These are phyloP conservation scores for Rhynchospora tenuis DNA, from an alignment of 176 grass and related monocot genomes.

Conservation along the genomic window DNA sequence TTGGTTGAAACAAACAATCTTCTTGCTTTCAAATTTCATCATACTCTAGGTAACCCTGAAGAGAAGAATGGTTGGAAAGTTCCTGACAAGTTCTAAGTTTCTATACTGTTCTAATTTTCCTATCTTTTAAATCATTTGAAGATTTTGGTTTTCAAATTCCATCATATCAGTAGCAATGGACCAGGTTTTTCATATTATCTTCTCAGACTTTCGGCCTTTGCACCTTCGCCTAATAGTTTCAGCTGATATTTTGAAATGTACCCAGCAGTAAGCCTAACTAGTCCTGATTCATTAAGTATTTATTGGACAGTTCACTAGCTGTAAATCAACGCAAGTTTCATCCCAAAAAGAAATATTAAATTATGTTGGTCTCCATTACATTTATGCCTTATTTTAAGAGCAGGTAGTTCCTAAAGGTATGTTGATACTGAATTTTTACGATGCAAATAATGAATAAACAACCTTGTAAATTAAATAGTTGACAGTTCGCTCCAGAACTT, in stretches of 20 bases:
- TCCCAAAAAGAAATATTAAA: background rate
- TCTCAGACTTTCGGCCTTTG: background rate
- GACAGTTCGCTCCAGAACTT: constrained; percentile 2
- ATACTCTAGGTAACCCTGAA: background rate
- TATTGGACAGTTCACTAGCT: background rate
- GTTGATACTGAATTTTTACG: background rate
- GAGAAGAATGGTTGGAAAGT: background rate
- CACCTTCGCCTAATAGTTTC: background rate
- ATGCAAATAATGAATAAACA: background rate
- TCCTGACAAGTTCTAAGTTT: background rate
- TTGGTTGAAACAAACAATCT: background rate
- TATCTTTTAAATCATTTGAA: background rate
- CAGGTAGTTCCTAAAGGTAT: background rate
- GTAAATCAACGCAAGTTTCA: background rate
- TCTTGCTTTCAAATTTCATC: background rate
- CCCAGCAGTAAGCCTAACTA: background rate
- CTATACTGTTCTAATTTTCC: background rate
- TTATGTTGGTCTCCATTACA: background rate
- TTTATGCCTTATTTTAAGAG: background rate
- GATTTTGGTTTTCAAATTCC: background rate
- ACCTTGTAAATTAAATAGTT: constrained; percentile 36
- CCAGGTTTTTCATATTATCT: background rate
- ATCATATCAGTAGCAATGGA: background rate
- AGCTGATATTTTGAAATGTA: background rate
- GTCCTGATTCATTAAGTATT: background rate